Base-by-base conservation (phyloP, 2,329 filamentous ascomycete species). In the Xylaria sp. region DNA sequence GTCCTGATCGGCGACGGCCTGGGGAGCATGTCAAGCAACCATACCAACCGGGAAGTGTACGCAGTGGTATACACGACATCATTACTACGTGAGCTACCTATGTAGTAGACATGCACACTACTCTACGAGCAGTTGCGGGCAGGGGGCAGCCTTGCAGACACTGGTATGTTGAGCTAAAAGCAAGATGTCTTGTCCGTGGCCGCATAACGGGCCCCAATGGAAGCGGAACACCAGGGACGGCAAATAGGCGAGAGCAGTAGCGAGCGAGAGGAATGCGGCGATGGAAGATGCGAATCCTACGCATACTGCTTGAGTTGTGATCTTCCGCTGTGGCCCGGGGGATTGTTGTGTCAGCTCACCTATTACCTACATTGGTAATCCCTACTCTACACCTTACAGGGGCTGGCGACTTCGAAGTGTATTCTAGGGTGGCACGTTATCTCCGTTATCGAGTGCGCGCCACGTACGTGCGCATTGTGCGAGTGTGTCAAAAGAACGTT, bases 1-100 rank as follows among this genome's bases (percentile, higher is more conserved):
- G 64, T 69, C 56, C 60, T 57, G 58, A 37, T 39, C 55, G 20
- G 59, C 23, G 41, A 60, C 20, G 62, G 51, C 51, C 46, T 55
- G 13, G 54, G 41, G 44, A 59, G 46, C 34, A 51, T 37, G 50
- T 61, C 59, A 37, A 60, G 28, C 55, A 34, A 31, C 48, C 51
- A 57, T 25, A 41, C 31, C 20, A 46, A 31, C 56, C 56, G 56
- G 20, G 28, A n/a, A 34, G 18, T 46, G 54, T 28, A 28, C 28
- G 2, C 28, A 28, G 28, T 41, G 8, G 37, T 37, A 3, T 10
- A 28, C n/a, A 52, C 44, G 31, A 52, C 50, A 54, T 54, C 31
- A 34, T 25, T 54, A 34, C 50, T 51, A 28, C 39, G 7, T 56
- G 28, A 4, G 2, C 18, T 18, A 18, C 8, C 18, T 18, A 18